Evolutionary conservation across 2,329 filamentous ascomycete genomes (phyloP).

Genomic region (Diaporthe destruens): DNA sequence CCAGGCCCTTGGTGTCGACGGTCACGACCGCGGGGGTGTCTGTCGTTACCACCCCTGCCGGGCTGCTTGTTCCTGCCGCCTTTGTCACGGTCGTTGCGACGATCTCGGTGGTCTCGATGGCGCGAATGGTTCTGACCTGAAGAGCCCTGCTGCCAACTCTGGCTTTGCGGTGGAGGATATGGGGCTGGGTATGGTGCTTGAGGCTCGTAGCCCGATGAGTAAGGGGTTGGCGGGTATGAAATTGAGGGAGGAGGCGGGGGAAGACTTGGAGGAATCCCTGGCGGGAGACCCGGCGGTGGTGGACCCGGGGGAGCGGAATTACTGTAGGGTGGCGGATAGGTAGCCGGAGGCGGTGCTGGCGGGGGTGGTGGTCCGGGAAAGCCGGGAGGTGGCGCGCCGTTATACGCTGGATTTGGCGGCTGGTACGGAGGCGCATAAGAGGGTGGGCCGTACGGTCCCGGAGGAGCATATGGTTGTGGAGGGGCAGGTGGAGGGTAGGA

Average conservation of each 20-base stretch:
- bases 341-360: slow-evolving; percentile 34
- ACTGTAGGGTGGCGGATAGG: slow-evolving; percentile 26
- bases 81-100: slow-evolving; percentile 38
- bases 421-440: slow-evolving; percentile 35
- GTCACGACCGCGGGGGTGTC: slow-evolving; percentile 35
- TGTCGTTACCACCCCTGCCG: slow-evolving; percentile 36
- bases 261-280: slow-evolving; percentile 4
- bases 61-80: slow-evolving; percentile 37
- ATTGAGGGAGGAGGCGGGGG: slow-evolving; percentile 35
- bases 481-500: slow-evolving; percentile 38
- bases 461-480: slow-evolving; percentile 38
- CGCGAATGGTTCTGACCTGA: slow-evolving; percentile 21
- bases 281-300: slow-evolving; percentile 15
- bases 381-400: slow-evolving; percentile 30
- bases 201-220: slow-evolving; percentile 21
- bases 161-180: slow-evolving; percentile 33
- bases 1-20: slow-evolving; percentile 31
- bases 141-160: slow-evolving; percentile 34
- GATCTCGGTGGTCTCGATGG: slow-evolving; percentile 36
- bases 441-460: slow-evolving; percentile 34
- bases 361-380: slow-evolving; percentile 33
- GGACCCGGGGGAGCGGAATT: slow-evolving; percentile 19
- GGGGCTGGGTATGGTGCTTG: slow-evolving; percentile 25
- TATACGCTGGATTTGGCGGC: slow-evolving; percentile 32
- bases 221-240: slow-evolving; percentile 31